Conservation (phyloP, 2,329 filamentous ascomycete species). For the Claviceps maximensis region DNA sequence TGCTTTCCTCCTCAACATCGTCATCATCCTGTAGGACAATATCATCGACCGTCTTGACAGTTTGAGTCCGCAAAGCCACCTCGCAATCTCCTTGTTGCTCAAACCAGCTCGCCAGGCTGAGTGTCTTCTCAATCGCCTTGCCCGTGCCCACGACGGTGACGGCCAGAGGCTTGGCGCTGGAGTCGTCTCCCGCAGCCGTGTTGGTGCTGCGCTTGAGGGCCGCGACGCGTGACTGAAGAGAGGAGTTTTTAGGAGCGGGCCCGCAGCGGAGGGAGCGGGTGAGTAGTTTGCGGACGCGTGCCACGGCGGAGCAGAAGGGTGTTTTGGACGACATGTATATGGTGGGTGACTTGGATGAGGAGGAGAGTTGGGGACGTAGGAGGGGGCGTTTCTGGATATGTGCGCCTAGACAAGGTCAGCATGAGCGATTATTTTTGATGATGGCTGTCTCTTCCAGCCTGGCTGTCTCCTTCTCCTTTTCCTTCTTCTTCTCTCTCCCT, state of each 20-base stretch:
- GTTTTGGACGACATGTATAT: constrained; percentile 54
- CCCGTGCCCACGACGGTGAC: constrained; percentile 54
- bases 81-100: constrained; percentile 44
- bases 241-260: constrained; percentile 34
- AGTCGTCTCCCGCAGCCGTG: constrained; percentile 10
- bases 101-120: constrained; percentile 52
- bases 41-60: constrained; percentile 54
- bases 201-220: constrained; percentile 23
- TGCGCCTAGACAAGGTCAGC: too few species aligned
- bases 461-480: too few species aligned
- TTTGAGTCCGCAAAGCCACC: constrained; percentile 49
- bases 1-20: constrained; percentile 23
- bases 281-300: constrained; percentile 51
- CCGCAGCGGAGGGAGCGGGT: constrained; percentile 32
- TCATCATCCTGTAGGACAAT: constrained; percentile 32
- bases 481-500: neutral
- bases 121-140: constrained; percentile 49
- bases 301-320: constrained; percentile 55
- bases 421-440: too few species aligned
- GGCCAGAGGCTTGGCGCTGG: neutral
- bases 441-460: too few species aligned
- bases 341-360: constrained; percentile 29
- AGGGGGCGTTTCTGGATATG: constrained; percentile 37
- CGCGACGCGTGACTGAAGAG: constrained; percentile 32
- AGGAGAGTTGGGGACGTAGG: constrained; percentile 25